Evolutionary conservation across 1,139 yeast genomes (phyloP), one percentile per base, ranked within the genome.

Genomic region (Blastobotrys aristatus): DNA sequence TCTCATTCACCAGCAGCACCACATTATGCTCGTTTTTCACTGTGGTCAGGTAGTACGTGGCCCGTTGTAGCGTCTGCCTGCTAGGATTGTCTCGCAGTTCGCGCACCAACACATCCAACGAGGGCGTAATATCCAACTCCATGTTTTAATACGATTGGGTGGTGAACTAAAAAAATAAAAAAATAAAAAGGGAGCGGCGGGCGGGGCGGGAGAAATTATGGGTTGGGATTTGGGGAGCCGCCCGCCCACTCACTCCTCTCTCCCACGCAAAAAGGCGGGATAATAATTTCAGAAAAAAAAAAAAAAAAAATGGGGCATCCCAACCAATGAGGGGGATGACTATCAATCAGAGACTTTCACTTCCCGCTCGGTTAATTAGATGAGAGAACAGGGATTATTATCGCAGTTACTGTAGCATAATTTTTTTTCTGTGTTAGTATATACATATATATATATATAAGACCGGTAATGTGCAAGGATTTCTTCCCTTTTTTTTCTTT

Each of bases 31-130:
- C 79, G 47, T 76, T 75, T 58, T 80, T 81, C 39, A 84, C 68
- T 34, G 72, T 75, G 1, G 92, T 89, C 33, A 82, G 64, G 58
- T 80, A 80, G 57, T 80, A 78, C 40, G 75, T 80, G 10, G 79
- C 55, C 55, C 78, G 77, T 1, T 84, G 80, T 34, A 81, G 60
- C 11, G 44, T 42, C 24, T 40, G 20, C 2, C 33, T 30, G 5
- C 38, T 20, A 7, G 29, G 39, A 2, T 26, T 20, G 3, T 26
- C 31, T 16, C 53, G 36, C 27, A 53, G 44, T 21, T 46, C 50
- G 11, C 38, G 24, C 7, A 47, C 49, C 36, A 53, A 40, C n/a
- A 33, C 40, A 22, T 52, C 54, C 29, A 53, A 47, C 27, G 43
- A 26, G n/a, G 40, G 31, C 22, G 52, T 44, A 4, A 47, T 29